Conservation (phyloP, 2,329 filamentous ascomycete genomes). For the Calonectria honghensis region DNA sequence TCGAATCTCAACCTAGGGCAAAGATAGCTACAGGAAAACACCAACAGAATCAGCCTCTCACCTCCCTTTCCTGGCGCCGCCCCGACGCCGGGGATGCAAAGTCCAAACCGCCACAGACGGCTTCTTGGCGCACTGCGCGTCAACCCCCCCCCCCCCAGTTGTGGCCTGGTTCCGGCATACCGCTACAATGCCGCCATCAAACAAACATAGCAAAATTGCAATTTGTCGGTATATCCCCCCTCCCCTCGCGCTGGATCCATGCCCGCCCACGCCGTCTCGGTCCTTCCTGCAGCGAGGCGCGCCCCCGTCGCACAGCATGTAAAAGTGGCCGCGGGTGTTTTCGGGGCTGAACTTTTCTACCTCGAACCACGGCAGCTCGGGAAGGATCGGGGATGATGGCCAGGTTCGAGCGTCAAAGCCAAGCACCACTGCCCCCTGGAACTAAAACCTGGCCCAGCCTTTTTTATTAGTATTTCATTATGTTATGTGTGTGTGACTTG, state of each 20-base stretch:
- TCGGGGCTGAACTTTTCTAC: conserved; percentile 16
- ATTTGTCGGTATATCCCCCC: neutral
- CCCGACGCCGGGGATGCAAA: neutral
- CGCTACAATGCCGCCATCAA: conserved; percentile 8
- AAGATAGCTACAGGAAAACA: neutral
- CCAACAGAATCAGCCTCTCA: conserved; percentile 5
- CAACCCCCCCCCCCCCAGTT: neutral
- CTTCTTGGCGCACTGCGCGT: neutral
- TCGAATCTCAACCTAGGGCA: neutral
- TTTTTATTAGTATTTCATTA: neutral
- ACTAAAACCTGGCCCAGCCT: neutral
- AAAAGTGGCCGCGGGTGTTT: conserved; percentile 10
- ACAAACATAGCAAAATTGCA: neutral
- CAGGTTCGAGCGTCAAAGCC: neutral
- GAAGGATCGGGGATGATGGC: conserved; percentile 22
- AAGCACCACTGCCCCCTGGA: neutral
- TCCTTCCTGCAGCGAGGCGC: neutral
- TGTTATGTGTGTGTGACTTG: neutral
- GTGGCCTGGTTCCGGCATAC: conserved; percentile 10
- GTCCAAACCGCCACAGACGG: neutral
- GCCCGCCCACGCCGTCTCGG: neutral
- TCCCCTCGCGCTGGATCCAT: conserved; percentile 11
- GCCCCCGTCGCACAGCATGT: neutral
- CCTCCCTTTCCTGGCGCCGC: neutral
- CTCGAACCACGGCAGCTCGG: conserved; percentile 30